Evolutionary conservation across 2,329 filamentous ascomycete species (phyloP), one percentile per base, ranked within the genome.

Genomic region (Cladophialophora yegresii): DNA sequence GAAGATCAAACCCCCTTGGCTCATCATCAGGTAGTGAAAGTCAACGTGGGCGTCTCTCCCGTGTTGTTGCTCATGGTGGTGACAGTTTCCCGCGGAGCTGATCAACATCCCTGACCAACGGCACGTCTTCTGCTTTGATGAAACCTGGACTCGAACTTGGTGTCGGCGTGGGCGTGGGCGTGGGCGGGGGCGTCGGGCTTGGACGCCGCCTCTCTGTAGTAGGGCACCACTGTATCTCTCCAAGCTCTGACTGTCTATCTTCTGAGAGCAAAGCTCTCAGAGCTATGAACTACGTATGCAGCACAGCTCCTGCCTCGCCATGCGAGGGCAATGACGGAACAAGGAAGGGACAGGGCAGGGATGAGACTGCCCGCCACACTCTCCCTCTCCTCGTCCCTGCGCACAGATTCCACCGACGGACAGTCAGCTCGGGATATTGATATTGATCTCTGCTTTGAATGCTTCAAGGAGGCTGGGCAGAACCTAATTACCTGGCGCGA

Each of bases 41-140:
- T 78, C 77, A 23, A 78, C 58, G 62, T 73, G 73, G 22, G 74
- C 36, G 12, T 56, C 51, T 20, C 43, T 49, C 12, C 28, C 28
- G 12, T 4, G 26, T 16, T 50, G 26, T 12, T 47, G 61, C 7
- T 64, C 62, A 79, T 76, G 2, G 66, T 47, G 28, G 61, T 50
- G 1, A 62, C 67, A 51, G 79, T 73, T 8, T 75, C 69, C 1
- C 58, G 40, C 70, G 75, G 6, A 74, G 69, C 5, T 60, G 62
- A 64, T 79, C 77, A 8, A 77, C 76, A 33, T 77, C 73, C n/a
- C 61, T 69, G 10, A 78, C 65, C 4, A 77, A 66, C 5, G 74
- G 67, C 23, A 78, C 60, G 57, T 77, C 75, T 1, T 63, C 57
- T 0, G 64, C 73, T 57, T 71, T 58, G n/a, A 79, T 55, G 58